Conservation (phyloP, 805 yeast species). For the Candida gorgasii region DNA sequence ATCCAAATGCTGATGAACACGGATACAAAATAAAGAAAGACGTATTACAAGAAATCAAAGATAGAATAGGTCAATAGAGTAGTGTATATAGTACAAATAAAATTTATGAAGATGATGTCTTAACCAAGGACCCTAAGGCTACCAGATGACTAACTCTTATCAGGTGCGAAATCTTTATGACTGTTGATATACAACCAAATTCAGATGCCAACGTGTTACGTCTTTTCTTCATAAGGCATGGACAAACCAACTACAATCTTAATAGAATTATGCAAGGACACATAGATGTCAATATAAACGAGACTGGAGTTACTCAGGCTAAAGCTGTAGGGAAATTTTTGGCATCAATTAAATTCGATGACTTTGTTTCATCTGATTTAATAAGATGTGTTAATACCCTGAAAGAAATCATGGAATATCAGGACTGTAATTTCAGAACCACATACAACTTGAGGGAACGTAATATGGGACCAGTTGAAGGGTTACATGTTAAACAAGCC, state of each 20-base stretch:
- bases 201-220: slow-evolving; percentile 40
- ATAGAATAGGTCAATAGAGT: not conserved
- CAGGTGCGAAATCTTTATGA: slow-evolving; percentile 15
- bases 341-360: slow-evolving; percentile 42
- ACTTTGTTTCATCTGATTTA: slow-evolving; percentile 53
- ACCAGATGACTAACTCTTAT: too few relatives aligned
- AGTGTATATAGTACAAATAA: too few relatives aligned
- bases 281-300: slow-evolving; percentile 62
- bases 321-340: slow-evolving; percentile 49
- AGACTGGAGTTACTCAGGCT: slow-evolving; percentile 64
- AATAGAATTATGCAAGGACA: slow-evolving; percentile 80
- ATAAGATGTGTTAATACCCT: slow-evolving; percentile 63
- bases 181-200: slow-evolving; percentile 28
- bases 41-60: slow-evolving; percentile 36
- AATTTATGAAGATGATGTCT: too few relatives aligned
- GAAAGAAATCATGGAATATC: slow-evolving; percentile 36
- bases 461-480: slow-evolving; percentile 74
- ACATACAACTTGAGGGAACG: slow-evolving; percentile 65
- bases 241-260: slow-evolving; percentile 76
- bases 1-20: slow-evolving; percentile 64
- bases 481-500: slow-evolving; percentile 71
- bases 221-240: slow-evolving; percentile 74
- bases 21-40: slow-evolving; percentile 71
- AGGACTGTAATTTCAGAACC: slow-evolving; percentile 15
- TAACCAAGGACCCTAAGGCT: too few relatives aligned